Conservation (phyloP, 768 basidiomycete species). For the Myochromella boudieri region DNA sequence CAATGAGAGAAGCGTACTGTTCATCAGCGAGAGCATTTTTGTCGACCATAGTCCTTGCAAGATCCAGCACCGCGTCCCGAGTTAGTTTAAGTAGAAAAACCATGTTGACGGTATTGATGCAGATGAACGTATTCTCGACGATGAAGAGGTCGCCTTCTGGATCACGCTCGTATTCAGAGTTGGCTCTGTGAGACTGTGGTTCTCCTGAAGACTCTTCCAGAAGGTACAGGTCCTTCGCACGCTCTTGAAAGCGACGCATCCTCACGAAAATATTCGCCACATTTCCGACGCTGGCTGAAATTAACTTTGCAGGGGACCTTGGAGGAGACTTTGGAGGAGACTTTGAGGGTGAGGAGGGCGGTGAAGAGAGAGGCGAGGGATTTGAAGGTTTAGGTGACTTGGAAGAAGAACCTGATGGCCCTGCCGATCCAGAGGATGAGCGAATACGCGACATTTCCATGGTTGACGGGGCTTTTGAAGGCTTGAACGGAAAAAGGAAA, state of each 20-base stretch:
- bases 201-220: conserved; percentile 37
- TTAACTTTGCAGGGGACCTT: conserved; percentile 16
- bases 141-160: conserved; percentile 26
- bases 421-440: no score
- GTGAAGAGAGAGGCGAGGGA: no score
- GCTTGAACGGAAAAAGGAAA: no score
- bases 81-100: conserved; percentile 55
- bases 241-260: conserved; percentile 37
- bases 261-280: conserved; percentile 58
- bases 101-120: conserved; percentile 63
- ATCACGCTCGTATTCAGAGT: conserved; percentile 22
- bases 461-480: no score
- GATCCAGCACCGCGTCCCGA: conserved; percentile 48
- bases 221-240: conserved; percentile 26
- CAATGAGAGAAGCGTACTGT: conserved; percentile 44
- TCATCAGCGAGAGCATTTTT: conserved; percentile 67
- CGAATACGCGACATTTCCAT: no score
- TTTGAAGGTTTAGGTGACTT: no score
- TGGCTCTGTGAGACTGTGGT: conserved; percentile 37
- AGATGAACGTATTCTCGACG: conserved; percentile 49
- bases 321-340: conserved; percentile 12
- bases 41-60: conserved; percentile 44
- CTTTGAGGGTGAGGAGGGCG: no score
- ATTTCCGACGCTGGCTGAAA: conserved; percentile 31
- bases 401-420: no score